Base-by-base conservation (phyloP, 2,329 filamentous ascomycete species). In the Pseudogymnoascus sp. region DNA sequence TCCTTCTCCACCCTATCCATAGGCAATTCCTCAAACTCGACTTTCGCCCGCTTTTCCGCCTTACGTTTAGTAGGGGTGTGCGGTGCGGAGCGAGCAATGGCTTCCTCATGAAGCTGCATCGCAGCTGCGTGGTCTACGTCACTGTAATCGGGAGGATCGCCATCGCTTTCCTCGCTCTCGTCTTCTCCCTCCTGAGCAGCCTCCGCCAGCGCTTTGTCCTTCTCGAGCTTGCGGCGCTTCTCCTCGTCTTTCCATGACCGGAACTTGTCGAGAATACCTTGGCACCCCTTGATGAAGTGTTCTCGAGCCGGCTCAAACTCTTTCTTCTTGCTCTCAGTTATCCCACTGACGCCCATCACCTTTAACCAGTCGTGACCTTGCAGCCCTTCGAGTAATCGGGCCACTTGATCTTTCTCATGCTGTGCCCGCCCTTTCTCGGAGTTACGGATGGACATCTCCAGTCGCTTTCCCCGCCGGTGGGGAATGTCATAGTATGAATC, bases 291-390 rank as follows among this genome's bases (percentile, higher is more conserved):
- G 69, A 97, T 89, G 73, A 97, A 96, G 73, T 93, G 87, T 65
- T 88, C 83, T 28, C 95, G 85, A 66, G 95, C 95, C 2, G 89
- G 87, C 75, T 96, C 91, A 75, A 91, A 97, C 31, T 88, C 84
- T 74, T 89, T 95, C 76, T 91, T 93, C 71, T 91, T 90, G 21
- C 86, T 86, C 71, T 97, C 93, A 0, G 91, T 96, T 38, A 71
- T 78, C 18, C 84, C 91, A 67, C 87, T 93, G 36, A 97, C 89
- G 25, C 93, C 95, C 86, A 99, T 92, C 3, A 93, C 84, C 66
- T 90, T 88, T 63, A 97, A 80, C 95, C 95, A 99, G 75, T 97
- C 95, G 64, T 90, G 91, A 2, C 93, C 90, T 73, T 91, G 89
- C 1, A 99, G 82, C 16, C 91, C 91, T 62, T 95, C 91, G 5